Evolutionary conservation across 2,329 filamentous ascomycete genomes (phyloP).

Genomic region (Beauveria bassiana): DNA sequence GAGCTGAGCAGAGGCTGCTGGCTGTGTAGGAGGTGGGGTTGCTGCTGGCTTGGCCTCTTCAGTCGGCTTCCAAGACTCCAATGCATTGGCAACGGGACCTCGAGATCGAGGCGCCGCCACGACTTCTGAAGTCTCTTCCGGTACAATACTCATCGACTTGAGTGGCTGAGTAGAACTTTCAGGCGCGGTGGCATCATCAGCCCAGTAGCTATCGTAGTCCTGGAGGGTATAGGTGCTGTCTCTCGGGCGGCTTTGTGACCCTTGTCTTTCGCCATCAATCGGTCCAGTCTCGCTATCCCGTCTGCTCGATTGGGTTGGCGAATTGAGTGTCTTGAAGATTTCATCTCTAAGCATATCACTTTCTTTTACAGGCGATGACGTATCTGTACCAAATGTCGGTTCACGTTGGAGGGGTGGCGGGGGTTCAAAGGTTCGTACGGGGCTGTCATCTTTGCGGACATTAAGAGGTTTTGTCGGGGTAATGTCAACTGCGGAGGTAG

Average conservation of each 20-base stretch:
- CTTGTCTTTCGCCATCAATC: not conserved
- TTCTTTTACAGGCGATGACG: conserved; percentile 53
- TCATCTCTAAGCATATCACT: conserved; percentile 66
- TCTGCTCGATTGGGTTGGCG: conserved; percentile 19
- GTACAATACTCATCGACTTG: not conserved
- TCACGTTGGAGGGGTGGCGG: conserved; percentile 31
- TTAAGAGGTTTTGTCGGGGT: conserved; percentile 39
- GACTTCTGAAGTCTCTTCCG: not conserved
- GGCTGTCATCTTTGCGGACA: conserved; percentile 28
- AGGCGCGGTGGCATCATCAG: conserved; percentile 23
- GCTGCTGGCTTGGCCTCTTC: not conserved
- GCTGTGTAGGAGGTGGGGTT: not conserved
- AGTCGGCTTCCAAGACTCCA: not conserved
- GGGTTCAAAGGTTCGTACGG: conserved; percentile 27
- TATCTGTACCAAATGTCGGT: conserved; percentile 39
- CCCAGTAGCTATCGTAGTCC: conserved; percentile 63
- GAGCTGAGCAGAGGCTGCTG: not conserved
- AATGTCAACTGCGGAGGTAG: conserved; percentile 20
- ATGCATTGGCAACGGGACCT: not conserved
- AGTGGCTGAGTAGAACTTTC: not conserved
- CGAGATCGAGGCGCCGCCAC: not conserved
- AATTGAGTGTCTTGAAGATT: conserved; percentile 62
- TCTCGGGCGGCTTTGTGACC: conserved; percentile 19
- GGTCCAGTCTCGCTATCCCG: not conserved
- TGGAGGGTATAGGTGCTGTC: conserved; percentile 58